Evolutionary conservation across 2,329 filamentous ascomycete genomes (phyloP).

Genomic region (Ceratocystis papillata): DNA sequence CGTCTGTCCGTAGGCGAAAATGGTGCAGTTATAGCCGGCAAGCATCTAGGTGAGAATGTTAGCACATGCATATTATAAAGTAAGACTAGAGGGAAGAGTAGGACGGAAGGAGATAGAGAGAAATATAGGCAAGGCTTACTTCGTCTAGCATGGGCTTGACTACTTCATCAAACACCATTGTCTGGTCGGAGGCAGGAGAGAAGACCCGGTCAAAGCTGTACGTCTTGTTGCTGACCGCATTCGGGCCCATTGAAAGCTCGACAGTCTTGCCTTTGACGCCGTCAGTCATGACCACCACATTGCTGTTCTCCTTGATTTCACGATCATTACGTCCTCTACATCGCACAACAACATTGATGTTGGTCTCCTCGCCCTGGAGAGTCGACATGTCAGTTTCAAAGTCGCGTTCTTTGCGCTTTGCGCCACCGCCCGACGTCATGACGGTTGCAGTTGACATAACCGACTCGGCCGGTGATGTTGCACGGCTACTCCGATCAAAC

Average conservation of each 20-base stretch:
- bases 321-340: slow-evolving; percentile 87
- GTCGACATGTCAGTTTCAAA: slow-evolving; percentile 52
- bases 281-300: slow-evolving; percentile 78
- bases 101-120: neutral
- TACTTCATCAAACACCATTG: slow-evolving; percentile 89
- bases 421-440: slow-evolving; percentile 43
- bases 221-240: slow-evolving; percentile 85
- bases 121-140: slow-evolving; percentile 40
- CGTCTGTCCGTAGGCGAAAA: slow-evolving; percentile 96
- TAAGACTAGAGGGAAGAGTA: too few species aligned
- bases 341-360: slow-evolving; percentile 93
- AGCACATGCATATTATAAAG: neutral
- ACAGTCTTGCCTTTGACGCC: slow-evolving; percentile 78
- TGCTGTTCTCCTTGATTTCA: slow-evolving; percentile 88
- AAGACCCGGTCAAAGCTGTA: slow-evolving; percentile 98
- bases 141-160: slow-evolving; percentile 88
- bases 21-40: slow-evolving; percentile 91
- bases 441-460: slow-evolving; percentile 40
- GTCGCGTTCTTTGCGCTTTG: slow-evolving; percentile 78
- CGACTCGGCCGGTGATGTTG: slow-evolving; percentile 61
- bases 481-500: slow-evolving; percentile 29
- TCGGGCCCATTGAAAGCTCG: slow-evolving; percentile 84
- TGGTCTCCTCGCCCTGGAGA: slow-evolving; percentile 66
- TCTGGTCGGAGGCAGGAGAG: slow-evolving; percentile 85
- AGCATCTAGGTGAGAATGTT: slow-evolving; percentile 55